Percentiles rank a stretch among this genome's conserved stretches.
Evolutionary conservation across 208 protist genomes (phyloP).

Genomic region (Leishmania tropica): DNA sequence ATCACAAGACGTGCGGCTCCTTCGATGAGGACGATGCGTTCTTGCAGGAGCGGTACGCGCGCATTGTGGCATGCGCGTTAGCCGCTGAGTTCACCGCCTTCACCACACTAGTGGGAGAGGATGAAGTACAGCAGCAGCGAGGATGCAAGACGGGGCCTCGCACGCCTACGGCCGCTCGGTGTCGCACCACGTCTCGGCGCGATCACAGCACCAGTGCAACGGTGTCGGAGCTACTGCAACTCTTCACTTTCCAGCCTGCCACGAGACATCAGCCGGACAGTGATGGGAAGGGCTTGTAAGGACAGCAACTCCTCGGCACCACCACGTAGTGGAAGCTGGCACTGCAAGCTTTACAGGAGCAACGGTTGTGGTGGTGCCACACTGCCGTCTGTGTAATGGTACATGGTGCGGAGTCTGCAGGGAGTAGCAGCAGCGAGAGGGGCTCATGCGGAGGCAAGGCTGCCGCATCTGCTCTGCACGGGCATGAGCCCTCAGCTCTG

Average conservation of each 20-base stretch:
- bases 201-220: constrained; percentile 23
- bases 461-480: background rate
- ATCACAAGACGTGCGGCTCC: background rate
- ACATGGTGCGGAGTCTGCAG: background rate
- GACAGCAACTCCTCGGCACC: background rate
- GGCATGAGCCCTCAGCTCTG: background rate
- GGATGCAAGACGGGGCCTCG: background rate
- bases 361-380: background rate
- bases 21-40: background rate
- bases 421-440: background rate
- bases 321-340: background rate
- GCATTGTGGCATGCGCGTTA: constrained; percentile 21
- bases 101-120: background rate
- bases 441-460: background rate
- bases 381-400: background rate
- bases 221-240: constrained; percentile 33
- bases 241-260: constrained; percentile 13
- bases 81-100: constrained; percentile 1
- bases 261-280: background rate
- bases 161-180: background rate
- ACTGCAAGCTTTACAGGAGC: background rate
- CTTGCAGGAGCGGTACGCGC: constrained; percentile 16
- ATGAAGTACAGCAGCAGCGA: background rate
- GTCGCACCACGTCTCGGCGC: background rate
- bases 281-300: background rate